Conservation (phyloP, 495 filamentous ascomycete species). For the Lophiotrema nucula region DNA sequence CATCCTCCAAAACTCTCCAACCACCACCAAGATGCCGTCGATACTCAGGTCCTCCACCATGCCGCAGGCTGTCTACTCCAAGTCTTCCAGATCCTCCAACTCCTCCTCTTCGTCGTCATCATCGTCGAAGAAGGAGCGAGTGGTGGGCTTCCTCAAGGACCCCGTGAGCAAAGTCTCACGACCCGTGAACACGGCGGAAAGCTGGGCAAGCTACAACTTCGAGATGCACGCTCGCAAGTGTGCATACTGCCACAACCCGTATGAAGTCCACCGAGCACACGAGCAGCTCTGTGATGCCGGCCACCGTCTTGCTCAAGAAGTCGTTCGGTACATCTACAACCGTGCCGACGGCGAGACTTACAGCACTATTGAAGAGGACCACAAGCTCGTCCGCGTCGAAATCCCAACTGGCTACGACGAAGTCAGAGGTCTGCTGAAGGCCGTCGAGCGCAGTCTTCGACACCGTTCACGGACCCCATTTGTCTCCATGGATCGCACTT, state of each 20-base stretch:
- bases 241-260: slow-evolving; percentile 38
- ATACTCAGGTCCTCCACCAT: slow-evolving; percentile 28
- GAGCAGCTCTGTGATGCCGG: slow-evolving; percentile 38
- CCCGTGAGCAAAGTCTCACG: slow-evolving; percentile 36
- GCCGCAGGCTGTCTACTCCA: slow-evolving; percentile 23
- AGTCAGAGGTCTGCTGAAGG: slow-evolving; percentile 37
- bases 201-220: slow-evolving; percentile 43
- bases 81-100: slow-evolving; percentile 14
- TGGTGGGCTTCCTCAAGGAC: slow-evolving; percentile 29
- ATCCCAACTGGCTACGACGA: slow-evolving; percentile 38
- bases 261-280: slow-evolving; percentile 35
- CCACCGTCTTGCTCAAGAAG: slow-evolving; percentile 38
- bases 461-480: slow-evolving; percentile 33
- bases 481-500: slow-evolving; percentile 38
- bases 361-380: slow-evolving; percentile 34
- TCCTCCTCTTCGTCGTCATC: slow-evolving; percentile 2
- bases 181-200: slow-evolving; percentile 34
- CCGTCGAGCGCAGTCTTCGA: slow-evolving; percentile 36
- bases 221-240: slow-evolving; percentile 41
- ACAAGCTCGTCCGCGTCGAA: slow-evolving; percentile 43
- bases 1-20: slow-evolving; percentile 31
- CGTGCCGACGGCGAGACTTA: slow-evolving; percentile 37
- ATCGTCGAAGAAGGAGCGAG: slow-evolving; percentile 28
- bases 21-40: slow-evolving; percentile 34
- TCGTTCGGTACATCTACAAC: slow-evolving; percentile 41